Base-by-base conservation (phyloP, 2,329 filamentous ascomycete genomes). In the Paraphoma sp. region DNA sequence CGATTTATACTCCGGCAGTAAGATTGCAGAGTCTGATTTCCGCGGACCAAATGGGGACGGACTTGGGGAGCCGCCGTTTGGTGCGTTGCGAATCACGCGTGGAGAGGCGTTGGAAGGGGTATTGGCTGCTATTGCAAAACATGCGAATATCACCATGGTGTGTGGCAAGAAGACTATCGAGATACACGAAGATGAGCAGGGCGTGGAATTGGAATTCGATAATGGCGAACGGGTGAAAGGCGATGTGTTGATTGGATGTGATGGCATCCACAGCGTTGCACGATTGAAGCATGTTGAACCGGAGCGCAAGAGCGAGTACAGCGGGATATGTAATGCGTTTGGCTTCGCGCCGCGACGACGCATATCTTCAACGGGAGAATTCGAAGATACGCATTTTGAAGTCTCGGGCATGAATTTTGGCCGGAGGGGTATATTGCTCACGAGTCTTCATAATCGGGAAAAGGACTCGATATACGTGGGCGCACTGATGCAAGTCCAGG, bases 191-290 rank as follows among this genome's bases (percentile, higher is more conserved):
- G 74, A 76, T 42, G 72, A 69, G 23, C 67, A 74, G 16, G 74
- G 76, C 18, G 79, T 81, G 12, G 73, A 73, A 0, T 61, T 86
- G 0, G 79, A 72, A 1, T 76, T 86, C 1, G 79, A 80, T 17
- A 76, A 83, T 31, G 83, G 83, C 1, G 70, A 73, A 0, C 67
- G 62, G 1, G 66, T 79, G 4, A 62, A 70, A 1, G 83, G 79
- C 4, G 84, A 87, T 57, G 65, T 87, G 1, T 60, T 87, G 0
- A 63, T 87, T 10, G 84, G 83, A 6, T 84, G 84, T 3, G 84
- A 87, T 53, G 85, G 85, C 0, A 83, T 86, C 9, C 77, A 81
- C 67, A 78, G 73, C 44, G 74, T 76, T 46, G 74, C 78, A 3
- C 72, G 79, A 10, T 71, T 80, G 51, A 77, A 75, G 56, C 79